phyloP scores from a whole-genome alignment of 352 stramenopile species.

The Phytophthora litchii region DNA sequence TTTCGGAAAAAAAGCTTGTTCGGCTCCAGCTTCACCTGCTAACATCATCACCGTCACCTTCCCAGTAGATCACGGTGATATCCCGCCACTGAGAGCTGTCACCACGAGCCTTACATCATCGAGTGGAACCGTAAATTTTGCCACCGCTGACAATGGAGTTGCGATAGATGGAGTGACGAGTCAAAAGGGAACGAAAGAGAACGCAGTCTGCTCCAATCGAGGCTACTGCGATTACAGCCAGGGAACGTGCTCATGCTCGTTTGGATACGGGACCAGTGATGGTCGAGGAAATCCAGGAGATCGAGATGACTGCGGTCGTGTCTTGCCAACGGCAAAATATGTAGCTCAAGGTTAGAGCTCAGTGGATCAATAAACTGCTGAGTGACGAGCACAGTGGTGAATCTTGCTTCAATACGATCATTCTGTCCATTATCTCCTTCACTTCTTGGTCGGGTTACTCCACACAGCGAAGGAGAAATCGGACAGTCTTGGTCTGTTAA shows the following conservation, averaged over 20 bases:
- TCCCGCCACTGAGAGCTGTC: conserved; percentile 51
- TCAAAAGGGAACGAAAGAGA: conserved; percentile 89
- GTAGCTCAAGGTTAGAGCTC: conserved; percentile 9
- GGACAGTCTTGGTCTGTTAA: too few species aligned
- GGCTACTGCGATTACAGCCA: conserved; percentile 79
- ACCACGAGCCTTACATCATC: conserved; percentile 33
- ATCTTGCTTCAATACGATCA: too few species aligned
- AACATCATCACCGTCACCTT: conserved; percentile 74
- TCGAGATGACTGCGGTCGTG: conserved; percentile 69
- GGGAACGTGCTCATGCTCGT: conserved; percentile 54
- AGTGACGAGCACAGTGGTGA: too few species aligned
- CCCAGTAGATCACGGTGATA: conserved; percentile 48
- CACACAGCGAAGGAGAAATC: too few species aligned
- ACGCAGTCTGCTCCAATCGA: conserved; percentile 86
- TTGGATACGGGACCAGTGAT: conserved; percentile 66
- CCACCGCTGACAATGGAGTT: conserved; percentile 47
- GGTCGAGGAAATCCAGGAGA: conserved; percentile 60
- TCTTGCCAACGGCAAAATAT: conserved; percentile 24
- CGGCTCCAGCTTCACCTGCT: conserved; percentile 24
- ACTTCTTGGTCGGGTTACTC: too few species aligned
- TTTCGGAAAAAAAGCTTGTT: conserved; percentile 42
- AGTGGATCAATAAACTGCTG: neutral
- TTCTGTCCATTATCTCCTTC: too few species aligned
- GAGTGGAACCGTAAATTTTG: conserved; percentile 27
- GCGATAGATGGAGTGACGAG: conserved; percentile 44